A percentile compares a stretch with the other conserved stretches of the same genome.
phyloP scores from a whole-genome alignment of 148 eudicot species.

The Dianthus caryophyllus region DNA sequence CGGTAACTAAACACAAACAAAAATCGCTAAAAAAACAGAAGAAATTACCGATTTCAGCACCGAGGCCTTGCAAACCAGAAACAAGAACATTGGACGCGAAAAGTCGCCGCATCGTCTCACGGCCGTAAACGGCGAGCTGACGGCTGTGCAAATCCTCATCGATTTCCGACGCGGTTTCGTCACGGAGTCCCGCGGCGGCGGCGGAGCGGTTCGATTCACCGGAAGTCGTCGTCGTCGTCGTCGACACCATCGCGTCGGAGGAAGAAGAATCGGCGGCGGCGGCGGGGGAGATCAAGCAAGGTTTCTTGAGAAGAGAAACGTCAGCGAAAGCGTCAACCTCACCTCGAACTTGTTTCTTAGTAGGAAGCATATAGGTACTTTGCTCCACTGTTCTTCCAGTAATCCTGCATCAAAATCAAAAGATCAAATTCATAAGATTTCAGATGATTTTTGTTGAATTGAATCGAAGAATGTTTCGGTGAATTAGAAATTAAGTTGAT shows the following conservation, averaged over 20 bases:
- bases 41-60: constrained; percentile 65
- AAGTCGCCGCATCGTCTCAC: constrained; percentile 81
- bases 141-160: constrained; percentile 90
- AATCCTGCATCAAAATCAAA: too few species aligned
- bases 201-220: constrained; percentile 30
- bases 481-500: too few species aligned
- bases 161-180: constrained; percentile 37
- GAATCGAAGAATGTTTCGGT: too few species aligned
- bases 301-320: constrained; percentile 34
- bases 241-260: constrained; percentile 18
- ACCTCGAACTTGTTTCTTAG: constrained; percentile 61
- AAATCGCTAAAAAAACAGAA: neutral
- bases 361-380: constrained; percentile 70
- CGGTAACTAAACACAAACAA: too few species aligned
- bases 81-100: constrained; percentile 65
- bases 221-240: constrained; percentile 25
- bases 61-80: constrained; percentile 81
- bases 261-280: constrained; percentile 25
- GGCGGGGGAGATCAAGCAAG: constrained; percentile 22
- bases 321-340: constrained; percentile 27
- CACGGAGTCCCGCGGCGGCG: constrained; percentile 22
- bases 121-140: constrained; percentile 79
- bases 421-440: too few species aligned
- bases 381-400: too few species aligned
- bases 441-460: too few species aligned